Base-by-base conservation (phyloP, 1,139 yeast species). In the Pichia sp. region DNA sequence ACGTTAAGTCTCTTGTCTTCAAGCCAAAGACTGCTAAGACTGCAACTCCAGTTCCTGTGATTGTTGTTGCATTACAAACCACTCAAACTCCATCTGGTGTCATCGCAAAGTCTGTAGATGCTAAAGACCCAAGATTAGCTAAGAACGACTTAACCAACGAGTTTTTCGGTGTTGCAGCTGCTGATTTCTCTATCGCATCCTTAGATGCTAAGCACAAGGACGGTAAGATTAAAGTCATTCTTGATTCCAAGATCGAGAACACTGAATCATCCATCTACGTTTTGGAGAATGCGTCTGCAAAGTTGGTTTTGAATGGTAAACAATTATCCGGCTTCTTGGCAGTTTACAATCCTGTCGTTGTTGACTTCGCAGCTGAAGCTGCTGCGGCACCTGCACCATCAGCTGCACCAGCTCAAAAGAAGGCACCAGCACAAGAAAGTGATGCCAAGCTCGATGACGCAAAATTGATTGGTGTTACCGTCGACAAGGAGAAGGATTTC, bases 401-500 rank as follows among this genome's bases (percentile, higher is more conserved):
- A 14, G 26, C 26, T 15, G 12, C 61, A 14, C 55, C 65, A 15
- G 52, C 44, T 3, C 32, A 39, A 15, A 24, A 39, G 9, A 9
- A 33, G 23, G 18, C 27, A 10, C 21, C 39, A 8, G 23, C 47
- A 5, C 49, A 44, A 37, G 50, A 59, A 26, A 51, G 55, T 30
- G 58, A 69, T 30, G 77, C 82, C 37, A 74, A 75, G 49, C 63
- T 82, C 48, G 93, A 82, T 48, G 95, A 86, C 56, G 95, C 96
- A 39, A 91, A 91, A 53, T 69, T 91, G 55, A 86, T 91, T 51
- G 98, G 98, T 61, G 88, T 93, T 58, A 93, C 97, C 32, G 94
- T 83, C 35, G 95, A 87, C 61, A 93, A 91, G 67, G 73, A 79
- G 45, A 70, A 76, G 54, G 98, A 93, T 58, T 93, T 93, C 69